These are phyloP conservation scores for Kalanchoe fedtschenkoi DNA, from an alignment of 164 flowering plant species.

Conservation along the genomic window DNA sequence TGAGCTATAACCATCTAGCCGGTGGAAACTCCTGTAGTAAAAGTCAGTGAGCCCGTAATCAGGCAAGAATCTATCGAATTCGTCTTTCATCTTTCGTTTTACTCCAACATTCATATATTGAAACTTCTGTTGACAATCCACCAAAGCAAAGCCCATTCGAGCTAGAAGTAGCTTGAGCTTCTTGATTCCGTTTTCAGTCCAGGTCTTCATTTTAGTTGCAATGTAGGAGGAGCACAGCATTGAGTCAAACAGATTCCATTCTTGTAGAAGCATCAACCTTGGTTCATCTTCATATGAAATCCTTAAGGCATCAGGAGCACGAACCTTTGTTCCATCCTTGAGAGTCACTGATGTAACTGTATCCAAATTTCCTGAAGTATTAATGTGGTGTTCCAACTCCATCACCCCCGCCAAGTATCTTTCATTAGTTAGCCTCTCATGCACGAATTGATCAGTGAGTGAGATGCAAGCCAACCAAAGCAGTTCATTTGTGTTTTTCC, in stretches of 20 bases:
- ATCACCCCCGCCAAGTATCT: slow-evolving; percentile 75
- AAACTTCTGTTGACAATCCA: slow-evolving; percentile 90
- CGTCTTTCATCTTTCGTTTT: slow-evolving; percentile 75
- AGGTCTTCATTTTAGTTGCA: slow-evolving; percentile 85
- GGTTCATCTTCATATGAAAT: slow-evolving; percentile 91
- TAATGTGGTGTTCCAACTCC: slow-evolving; percentile 93
- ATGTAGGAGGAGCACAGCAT: slow-evolving; percentile 92
- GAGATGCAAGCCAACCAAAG: slow-evolving; percentile 97
- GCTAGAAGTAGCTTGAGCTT: slow-evolving; percentile 76
- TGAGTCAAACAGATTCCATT: slow-evolving; percentile 93
- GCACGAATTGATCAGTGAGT: slow-evolving; percentile 88
- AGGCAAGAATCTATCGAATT: slow-evolving; percentile 73
- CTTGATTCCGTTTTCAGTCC: slow-evolving; percentile 95
- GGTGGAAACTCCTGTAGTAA: slow-evolving; percentile 71
- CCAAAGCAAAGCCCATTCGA: slow-evolving; percentile 78
- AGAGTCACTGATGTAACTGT: slow-evolving; percentile 69
- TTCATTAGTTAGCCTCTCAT: slow-evolving; percentile 79
- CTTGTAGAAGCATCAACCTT: slow-evolving; percentile 74
- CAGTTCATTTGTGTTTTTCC: slow-evolving; percentile 82
- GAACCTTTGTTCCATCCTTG: slow-evolving; percentile 81
- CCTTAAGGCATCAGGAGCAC: slow-evolving; percentile 69
- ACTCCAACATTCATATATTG: slow-evolving; percentile 83
- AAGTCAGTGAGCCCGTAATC: slow-evolving; percentile 82
- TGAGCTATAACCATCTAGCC: slow-evolving; percentile 79
- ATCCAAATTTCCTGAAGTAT: slow-evolving; percentile 73